These are phyloP conservation scores for Ramaria sp. DNA, from an alignment of 768 basidiomycete species.

Conservation along the genomic window DNA sequence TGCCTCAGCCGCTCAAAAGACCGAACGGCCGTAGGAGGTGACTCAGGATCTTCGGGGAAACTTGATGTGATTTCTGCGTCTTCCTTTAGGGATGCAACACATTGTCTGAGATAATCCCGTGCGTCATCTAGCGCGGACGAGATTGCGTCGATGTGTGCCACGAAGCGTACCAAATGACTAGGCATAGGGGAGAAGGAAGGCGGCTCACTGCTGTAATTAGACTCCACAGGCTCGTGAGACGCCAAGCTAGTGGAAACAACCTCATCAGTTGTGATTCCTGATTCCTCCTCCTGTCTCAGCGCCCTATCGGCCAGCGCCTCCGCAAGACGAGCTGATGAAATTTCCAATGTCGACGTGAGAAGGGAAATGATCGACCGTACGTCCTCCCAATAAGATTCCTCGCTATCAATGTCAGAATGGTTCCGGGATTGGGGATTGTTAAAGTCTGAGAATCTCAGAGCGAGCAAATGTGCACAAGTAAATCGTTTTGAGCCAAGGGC, in stretches of 20 bases:
- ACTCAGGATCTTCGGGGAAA: not conserved
- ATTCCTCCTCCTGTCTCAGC: slow-evolving; percentile 36
- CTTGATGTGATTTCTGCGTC: not conserved
- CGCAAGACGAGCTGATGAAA: slow-evolving; percentile 48
- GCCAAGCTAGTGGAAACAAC: slow-evolving; percentile 12
- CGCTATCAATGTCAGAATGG: slow-evolving; percentile 32
- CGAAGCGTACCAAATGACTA: slow-evolving; percentile 56
- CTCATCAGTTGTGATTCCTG: slow-evolving; percentile 16
- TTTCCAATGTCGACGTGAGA: slow-evolving; percentile 54
- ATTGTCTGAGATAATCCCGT: slow-evolving; percentile 50
- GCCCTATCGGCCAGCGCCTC: slow-evolving; percentile 34
- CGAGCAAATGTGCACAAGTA: slow-evolving; percentile 69
- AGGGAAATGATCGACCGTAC: slow-evolving; percentile 65
- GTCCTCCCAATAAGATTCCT: slow-evolving; percentile 77
- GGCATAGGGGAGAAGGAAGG: slow-evolving; percentile 67
- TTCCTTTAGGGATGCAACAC: slow-evolving; percentile 42
- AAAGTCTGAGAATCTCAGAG: slow-evolving; percentile 48
- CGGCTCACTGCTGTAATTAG: not conserved
- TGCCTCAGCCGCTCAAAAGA: slow-evolving; percentile 68
- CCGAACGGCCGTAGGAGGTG: slow-evolving; percentile 31
- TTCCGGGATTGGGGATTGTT: not conserved
- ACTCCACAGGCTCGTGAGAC: not conserved
- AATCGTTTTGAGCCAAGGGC: slow-evolving; percentile 66
- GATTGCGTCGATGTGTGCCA: slow-evolving; percentile 62
- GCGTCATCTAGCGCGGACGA: slow-evolving; percentile 61